A percentile compares a stretch with the other conserved stretches of the same genome.
phyloP scores from a whole-genome alignment of 768 basidiomycete genomes.

The Suillus clintonianus region DNA sequence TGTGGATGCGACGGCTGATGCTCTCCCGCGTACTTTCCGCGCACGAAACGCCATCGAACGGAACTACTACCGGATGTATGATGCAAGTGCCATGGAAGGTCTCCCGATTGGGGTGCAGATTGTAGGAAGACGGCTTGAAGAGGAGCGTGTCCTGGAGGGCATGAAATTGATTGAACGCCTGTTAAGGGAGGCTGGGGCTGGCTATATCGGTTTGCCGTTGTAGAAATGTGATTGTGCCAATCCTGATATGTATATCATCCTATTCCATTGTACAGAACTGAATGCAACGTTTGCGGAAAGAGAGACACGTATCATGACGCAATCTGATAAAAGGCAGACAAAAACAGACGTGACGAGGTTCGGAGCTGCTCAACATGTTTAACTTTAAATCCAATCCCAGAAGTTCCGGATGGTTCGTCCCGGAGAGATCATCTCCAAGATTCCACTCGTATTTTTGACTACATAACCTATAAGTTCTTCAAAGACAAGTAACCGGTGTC shows the following conservation, averaged over 20 bases:
- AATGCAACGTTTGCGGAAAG: background rate
- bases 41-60: conserved; percentile 40
- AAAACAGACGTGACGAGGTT: background rate
- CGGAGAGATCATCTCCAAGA: background rate
- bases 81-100: conserved; percentile 42
- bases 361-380: background rate
- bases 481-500: background rate
- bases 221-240: background rate
- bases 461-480: too few relatives aligned
- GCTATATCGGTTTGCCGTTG: conserved; percentile 27
- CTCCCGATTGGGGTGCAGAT: conserved; percentile 48
- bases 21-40: conserved; percentile 22
- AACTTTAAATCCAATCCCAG: background rate
- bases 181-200: conserved; percentile 22
- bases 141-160: conserved; percentile 49
- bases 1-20: conserved; percentile 37
- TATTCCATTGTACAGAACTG: background rate
- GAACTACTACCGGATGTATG: conserved; percentile 43
- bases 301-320: background rate
- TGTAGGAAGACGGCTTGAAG: conserved; percentile 43
- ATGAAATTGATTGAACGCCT: conserved; percentile 42
- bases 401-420: background rate
- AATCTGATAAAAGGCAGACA: background rate
- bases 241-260: background rate
- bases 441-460: background rate